Conservation (phyloP, 495 filamentous ascomycete species). For the Trichoderma virens region DNA sequence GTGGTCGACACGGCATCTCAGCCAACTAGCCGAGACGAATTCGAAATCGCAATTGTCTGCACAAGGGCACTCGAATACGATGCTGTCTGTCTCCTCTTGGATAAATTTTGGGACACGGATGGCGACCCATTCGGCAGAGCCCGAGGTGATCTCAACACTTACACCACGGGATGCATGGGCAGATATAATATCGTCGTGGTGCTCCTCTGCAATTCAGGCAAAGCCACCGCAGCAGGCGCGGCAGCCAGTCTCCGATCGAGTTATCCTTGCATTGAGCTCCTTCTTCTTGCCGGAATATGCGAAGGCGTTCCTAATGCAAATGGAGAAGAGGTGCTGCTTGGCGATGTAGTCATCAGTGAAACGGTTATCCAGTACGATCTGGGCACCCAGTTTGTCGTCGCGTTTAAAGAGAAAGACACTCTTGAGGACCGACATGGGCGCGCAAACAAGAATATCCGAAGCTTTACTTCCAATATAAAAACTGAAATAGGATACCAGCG, state of each 20-base stretch:
- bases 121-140: slow-evolving; percentile 20
- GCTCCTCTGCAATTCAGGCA: slow-evolving; percentile 29
- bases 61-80: slow-evolving; percentile 24
- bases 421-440: background rate
- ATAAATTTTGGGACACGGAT: slow-evolving; percentile 23
- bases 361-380: slow-evolving; percentile 26
- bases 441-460: slow-evolving; percentile 1
- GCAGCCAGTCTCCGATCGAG: slow-evolving; percentile 25
- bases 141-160: slow-evolving; percentile 24
- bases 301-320: slow-evolving; percentile 21
- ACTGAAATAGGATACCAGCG: background rate
- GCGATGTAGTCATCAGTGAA: slow-evolving; percentile 39
- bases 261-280: slow-evolving; percentile 20
- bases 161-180: slow-evolving; percentile 32
- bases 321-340: slow-evolving; percentile 27
- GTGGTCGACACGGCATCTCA: background rate
- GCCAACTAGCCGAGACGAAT: background rate
- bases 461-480: background rate
- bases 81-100: slow-evolving; percentile 24
- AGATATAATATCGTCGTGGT: slow-evolving; percentile 29
- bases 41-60: slow-evolving; percentile 14
- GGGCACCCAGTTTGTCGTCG: background rate
- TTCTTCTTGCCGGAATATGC: slow-evolving; percentile 28
- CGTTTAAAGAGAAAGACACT: background rate
- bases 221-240: slow-evolving; percentile 23